These are phyloP conservation scores for Heliosperma pusillum DNA, from an alignment of 148 eudicot species.

Conservation along the genomic window DNA sequence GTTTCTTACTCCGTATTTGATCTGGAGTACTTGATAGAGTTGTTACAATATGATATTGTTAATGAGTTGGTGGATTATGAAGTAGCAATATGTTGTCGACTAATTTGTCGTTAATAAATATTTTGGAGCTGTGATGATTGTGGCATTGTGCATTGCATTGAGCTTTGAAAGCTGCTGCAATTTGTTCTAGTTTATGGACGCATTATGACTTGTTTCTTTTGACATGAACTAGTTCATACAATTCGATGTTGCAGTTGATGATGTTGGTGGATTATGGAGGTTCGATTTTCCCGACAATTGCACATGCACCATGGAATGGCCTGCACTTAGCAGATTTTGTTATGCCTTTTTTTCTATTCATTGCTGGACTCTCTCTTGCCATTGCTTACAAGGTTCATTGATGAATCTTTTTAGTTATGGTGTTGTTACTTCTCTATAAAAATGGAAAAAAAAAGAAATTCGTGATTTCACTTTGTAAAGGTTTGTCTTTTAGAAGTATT, in stretches of 20 bases:
- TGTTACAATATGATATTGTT: too few relatives aligned
- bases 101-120: too few relatives aligned
- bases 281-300: conserved; percentile 56
- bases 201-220: background rate
- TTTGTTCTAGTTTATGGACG: background rate
- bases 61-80: too few relatives aligned
- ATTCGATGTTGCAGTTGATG: conserved; percentile 53
- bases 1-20: too few relatives aligned
- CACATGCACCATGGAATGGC: conserved; percentile 88
- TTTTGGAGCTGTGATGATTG: too few relatives aligned
- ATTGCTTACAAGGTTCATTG: conserved; percentile 62
- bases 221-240: background rate
- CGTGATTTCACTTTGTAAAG: background rate
- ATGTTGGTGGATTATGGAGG: conserved; percentile 86
- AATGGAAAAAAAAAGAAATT: background rate
- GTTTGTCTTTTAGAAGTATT: background rate
- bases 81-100: too few relatives aligned
- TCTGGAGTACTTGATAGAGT: too few relatives aligned
- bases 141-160: background rate
- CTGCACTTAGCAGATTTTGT: conserved; percentile 82
- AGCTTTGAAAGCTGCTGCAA: background rate
- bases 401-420: background rate
- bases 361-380: conserved; percentile 77
- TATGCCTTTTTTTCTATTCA: conserved; percentile 87
- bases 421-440: background rate